Evolutionary conservation across 768 basidiomycete species (phyloP), one percentile per base, ranked within the genome.

Genomic region (Psilocybe azurescens): DNA sequence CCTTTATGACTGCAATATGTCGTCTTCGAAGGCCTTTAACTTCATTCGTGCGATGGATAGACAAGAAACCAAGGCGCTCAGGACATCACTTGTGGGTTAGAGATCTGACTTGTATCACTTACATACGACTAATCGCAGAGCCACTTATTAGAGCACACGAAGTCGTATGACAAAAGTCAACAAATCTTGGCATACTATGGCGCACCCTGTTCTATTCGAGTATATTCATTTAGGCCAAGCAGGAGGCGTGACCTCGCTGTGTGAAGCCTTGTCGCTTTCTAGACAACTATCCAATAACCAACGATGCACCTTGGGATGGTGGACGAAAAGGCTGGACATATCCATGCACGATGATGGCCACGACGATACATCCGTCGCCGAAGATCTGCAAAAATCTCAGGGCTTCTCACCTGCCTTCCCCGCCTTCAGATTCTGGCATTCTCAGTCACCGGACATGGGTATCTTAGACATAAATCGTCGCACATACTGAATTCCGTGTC

Each of bases 291-390:
- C 33, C 9, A 14, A 51, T 8, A 3, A 14, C 2, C n/a, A 36
- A 4, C 20, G 11, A 13, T 46, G 33, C 3, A 2, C 58, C n/a
- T 16, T 65, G 13, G 70, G 70, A 6, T 71, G 67, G 72, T 70
- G 70, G 63, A 70, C 69, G 3, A 63, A 64, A 44, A 69, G 70
- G 10, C 58, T 73, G 24, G 72, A 73, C 28, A 66, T 69, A 28
- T 46, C 56, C 33, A 50, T 68, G 46, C 49, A 67, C 44, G 66
- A 71, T 47, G 14, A 10, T 4, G 38, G 28, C 7, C 28, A 64
- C 10, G 28, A 62, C n/a, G n/a, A 14, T 44, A 16, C 11, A 44
- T 14, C 41, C 7, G 33, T 32, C 16, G 2, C 52, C 8, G 48
- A 48, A 4, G 52, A 39, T 3, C 46, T 60, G 13, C 32, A 53